Base-by-base conservation (phyloP, 2,329 filamentous ascomycete genomes). In the Neophaeococcomyces aloes region DNA sequence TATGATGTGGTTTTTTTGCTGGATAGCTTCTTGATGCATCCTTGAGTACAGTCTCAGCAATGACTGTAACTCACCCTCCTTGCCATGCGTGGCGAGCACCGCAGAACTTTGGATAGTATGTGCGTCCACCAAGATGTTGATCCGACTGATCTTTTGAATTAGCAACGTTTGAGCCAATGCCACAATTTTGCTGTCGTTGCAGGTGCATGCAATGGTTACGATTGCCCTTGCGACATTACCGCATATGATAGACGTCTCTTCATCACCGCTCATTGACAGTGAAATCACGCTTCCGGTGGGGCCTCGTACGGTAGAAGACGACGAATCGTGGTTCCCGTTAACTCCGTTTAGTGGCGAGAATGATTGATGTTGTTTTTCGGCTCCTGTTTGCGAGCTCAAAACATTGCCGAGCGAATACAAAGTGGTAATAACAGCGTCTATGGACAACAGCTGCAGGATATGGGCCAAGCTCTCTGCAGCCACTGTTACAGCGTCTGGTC, bases 391-490 rank as follows among this genome's bases (percentile, higher is more conserved):
- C 4, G 86, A 81, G 54, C 87, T 95, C 11, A 98, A 71, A 3
- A 94, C 83, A 59, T 98, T 98, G 15, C 91, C 91, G n/a, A 98
- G 72, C 0, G 87, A 91, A 64, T 98, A 98, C 7, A 98, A 70
- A 1, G 88, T 96, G 4, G 88, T 94, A 53, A 98, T 96, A 29
- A 94, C 76, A 29, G 87, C 82, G 67, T 98, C 91, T 55, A 94
- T 84, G 1, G 91, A 94, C 10, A 96, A 72, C 56, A 82, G 73
- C 53, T 81, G 81, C 44, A 98, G 69, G 14, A 93, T 79, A 52
- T 81, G 82, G 2, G 88, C 87, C 27, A 98, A 69, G 54, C 83
- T 91, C 52, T 79, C 78, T n/a, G 88, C 86, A 21, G 89, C 89
- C 27, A 89, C 74, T 2, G 72, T 72, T 33, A 91, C 80, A 10